Percentiles rank a stretch among this genome's conserved stretches.
Evolutionary conservation across 352 stramenopile species (phyloP).

Genomic region (Elongisporangium anandrum): DNA sequence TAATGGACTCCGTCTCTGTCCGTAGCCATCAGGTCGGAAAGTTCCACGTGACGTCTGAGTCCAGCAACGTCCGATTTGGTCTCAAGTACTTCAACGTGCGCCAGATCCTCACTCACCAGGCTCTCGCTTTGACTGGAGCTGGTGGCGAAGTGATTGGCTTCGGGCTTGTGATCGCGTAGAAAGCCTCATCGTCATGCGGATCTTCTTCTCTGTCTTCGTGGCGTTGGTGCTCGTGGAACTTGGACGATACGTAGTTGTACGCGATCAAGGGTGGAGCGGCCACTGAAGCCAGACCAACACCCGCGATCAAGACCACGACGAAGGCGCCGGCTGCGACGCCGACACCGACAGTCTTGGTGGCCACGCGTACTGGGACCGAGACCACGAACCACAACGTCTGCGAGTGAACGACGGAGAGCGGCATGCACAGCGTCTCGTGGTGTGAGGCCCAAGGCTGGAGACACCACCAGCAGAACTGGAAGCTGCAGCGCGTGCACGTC

Average conservation of each 20-base stretch:
- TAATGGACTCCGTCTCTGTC: background rate
- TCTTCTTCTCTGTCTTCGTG: background rate
- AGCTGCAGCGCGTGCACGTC: conserved; percentile 80
- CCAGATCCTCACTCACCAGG: background rate
- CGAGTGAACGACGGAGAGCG: conserved; percentile 60
- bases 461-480: conserved; percentile 83
- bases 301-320: conserved; percentile 43
- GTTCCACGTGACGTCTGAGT: background rate
- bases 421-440: conserved; percentile 69
- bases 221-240: background rate
- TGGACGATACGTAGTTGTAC: conserved; percentile 30
- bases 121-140: conserved; percentile 1
- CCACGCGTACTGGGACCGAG: conserved; percentile 53
- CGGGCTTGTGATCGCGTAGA: background rate
- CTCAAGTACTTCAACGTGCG: background rate
- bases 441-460: conserved; percentile 60
- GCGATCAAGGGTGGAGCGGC: conserved; percentile 61
- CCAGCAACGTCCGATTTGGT: background rate
- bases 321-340: conserved; percentile 24
- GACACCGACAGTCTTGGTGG: conserved; percentile 61
- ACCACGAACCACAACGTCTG: conserved; percentile 58
- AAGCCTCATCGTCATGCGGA: background rate
- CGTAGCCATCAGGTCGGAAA: background rate
- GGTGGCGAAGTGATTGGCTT: background rate
- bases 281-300: conserved; percentile 60